phyloP scores from a whole-genome alignment of 225 moss, liverwort and hornwort species.

The Straminergon stramineum region DNA sequence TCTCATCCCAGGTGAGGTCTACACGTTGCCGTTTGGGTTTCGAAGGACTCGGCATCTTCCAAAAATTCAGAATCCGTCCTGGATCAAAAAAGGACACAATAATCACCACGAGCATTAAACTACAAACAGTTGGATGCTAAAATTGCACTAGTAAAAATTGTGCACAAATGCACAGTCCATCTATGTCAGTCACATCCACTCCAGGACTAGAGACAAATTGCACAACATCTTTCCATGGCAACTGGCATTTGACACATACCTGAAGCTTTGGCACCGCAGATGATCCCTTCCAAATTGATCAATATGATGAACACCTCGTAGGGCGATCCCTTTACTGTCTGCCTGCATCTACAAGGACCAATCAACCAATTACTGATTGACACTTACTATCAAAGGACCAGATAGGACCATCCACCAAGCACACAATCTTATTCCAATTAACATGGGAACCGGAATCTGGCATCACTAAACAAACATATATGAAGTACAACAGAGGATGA shows the following conservation, averaged over 20 bases:
- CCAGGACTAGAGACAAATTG: not conserved
- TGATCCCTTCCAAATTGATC: not conserved
- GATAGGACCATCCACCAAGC: not conserved
- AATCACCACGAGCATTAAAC: not conserved
- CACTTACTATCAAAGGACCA: not conserved
- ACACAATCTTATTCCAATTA: not conserved
- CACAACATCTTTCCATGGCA: not conserved
- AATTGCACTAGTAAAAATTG: not conserved
- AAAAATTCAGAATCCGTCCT: not conserved
- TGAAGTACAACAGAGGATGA: not conserved
- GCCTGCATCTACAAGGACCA: not conserved
- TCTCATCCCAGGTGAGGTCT: slow-evolving; percentile 12
- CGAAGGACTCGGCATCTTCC: slow-evolving; percentile 1
- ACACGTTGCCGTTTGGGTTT: slow-evolving; percentile 13
- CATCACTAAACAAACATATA: not conserved
- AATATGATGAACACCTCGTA: not conserved
- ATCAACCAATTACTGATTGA: not conserved
- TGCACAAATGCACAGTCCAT: not conserved
- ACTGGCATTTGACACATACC: not conserved
- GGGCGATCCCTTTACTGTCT: not conserved
- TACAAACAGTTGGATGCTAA: not conserved
- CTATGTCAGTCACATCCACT: not conserved
- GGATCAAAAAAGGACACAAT: not conserved
- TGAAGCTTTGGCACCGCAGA: not conserved
- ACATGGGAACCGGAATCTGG: not conserved